phyloP scores from a whole-genome alignment of 768 basidiomycete species.

The Mycena albidolilacea region DNA sequence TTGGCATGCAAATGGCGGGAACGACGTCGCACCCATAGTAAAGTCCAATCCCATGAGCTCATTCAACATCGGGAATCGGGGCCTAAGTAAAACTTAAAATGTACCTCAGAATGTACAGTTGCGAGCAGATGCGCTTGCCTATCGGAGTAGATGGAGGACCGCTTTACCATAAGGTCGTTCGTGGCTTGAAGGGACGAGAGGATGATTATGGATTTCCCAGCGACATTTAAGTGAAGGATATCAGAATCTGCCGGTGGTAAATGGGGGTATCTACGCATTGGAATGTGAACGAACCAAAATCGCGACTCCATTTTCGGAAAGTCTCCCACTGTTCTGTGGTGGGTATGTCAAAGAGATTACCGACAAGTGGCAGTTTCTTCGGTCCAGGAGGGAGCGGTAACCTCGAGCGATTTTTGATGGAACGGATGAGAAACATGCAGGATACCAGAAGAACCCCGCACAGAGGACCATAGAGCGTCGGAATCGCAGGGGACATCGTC shows the following conservation, averaged over 20 bases:
- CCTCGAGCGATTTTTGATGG: constrained; percentile 13
- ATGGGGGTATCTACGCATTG: neutral
- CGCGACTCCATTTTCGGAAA: neutral
- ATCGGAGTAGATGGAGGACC: neutral
- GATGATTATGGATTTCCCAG: neutral
- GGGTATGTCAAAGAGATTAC: constrained; percentile 62
- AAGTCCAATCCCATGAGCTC: neutral
- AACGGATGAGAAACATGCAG: neutral
- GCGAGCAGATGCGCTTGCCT: neutral
- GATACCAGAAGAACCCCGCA: neutral
- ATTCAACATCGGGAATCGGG: too few species aligned
- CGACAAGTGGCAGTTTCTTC: constrained; percentile 60
- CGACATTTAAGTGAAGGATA: neutral
- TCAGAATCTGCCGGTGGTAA: neutral
- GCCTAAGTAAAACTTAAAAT: too few species aligned
- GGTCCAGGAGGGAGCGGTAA: too few species aligned
- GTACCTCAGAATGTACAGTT: too few species aligned
- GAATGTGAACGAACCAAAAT: neutral
- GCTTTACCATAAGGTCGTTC: neutral
- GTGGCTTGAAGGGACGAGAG: neutral
- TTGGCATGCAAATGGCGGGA: neutral
- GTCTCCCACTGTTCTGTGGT: neutral
- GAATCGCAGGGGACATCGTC: neutral
- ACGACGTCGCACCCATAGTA: neutral
- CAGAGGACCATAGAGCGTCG: neutral